Evolutionary conservation across 176 grass and related monocot genomes (phyloP).

Genomic region (Oryza longistaminata): DNA sequence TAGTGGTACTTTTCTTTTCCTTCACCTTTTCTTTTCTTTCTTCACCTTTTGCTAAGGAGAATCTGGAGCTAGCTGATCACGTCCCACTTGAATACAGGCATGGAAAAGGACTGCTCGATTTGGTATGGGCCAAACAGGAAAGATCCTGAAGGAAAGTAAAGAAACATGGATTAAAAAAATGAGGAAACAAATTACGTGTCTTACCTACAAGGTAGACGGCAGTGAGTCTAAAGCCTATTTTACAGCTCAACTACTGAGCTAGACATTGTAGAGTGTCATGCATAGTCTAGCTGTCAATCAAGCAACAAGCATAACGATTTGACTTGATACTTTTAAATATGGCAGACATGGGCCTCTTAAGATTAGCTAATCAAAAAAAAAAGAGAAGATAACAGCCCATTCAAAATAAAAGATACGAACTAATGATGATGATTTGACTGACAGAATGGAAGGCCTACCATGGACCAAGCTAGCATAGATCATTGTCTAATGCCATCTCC

Average conservation of each 20-base stretch:
- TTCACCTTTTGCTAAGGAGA: slow-evolving; percentile 45
- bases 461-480: not conserved
- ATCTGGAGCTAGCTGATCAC: slow-evolving; percentile 27
- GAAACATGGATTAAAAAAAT: slow-evolving; percentile 8
- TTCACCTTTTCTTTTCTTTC: slow-evolving; percentile 22
- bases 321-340: not conserved
- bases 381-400: not conserved
- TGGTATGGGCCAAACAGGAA: slow-evolving; percentile 20
- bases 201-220: slow-evolving; percentile 19
- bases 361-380: not conserved
- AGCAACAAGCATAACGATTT: slow-evolving; percentile 10
- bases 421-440: slow-evolving; percentile 29
- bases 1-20: slow-evolving; percentile 38
- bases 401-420: slow-evolving; percentile 18
- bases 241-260: not conserved
- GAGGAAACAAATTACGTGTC: not conserved
- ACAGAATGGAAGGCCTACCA: slow-evolving; percentile 10
- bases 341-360: not conserved
- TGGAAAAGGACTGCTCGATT: slow-evolving; percentile 34
- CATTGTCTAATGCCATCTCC: slow-evolving; percentile 14
- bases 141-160: slow-evolving; percentile 22
- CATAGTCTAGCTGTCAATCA: not conserved
- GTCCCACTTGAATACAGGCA: slow-evolving; percentile 34
- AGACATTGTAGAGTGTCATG: not conserved
- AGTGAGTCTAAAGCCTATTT: slow-evolving; percentile 13